Conservation (phyloP, 441 rosid species). For the Gossypium davidsonii region DNA sequence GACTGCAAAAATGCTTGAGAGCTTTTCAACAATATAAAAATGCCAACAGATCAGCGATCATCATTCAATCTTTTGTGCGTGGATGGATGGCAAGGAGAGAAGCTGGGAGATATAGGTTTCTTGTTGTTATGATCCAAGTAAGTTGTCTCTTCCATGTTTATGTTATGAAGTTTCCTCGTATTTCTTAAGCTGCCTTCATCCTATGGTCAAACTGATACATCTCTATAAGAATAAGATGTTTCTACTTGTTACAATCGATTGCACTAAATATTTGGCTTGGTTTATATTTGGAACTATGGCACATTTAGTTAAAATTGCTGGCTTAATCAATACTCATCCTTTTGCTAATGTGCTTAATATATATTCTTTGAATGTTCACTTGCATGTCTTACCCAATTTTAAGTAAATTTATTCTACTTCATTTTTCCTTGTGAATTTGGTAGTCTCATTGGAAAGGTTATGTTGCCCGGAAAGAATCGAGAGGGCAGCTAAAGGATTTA, state of each 20-base stretch:
- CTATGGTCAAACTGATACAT: not conserved
- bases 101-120: slow-evolving; percentile 23
- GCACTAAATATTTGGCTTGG: not conserved
- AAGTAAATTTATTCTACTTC: not conserved
- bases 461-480: slow-evolving; percentile 59
- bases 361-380: not conserved
- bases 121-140: slow-evolving; percentile 53
- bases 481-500: slow-evolving; percentile 49
- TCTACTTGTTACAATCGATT: not conserved
- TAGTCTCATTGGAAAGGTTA: slow-evolving; percentile 88
- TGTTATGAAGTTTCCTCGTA: not conserved
- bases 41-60: slow-evolving; percentile 40
- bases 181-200: not conserved
- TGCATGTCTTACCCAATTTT: slow-evolving; percentile 4
- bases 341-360: not conserved
- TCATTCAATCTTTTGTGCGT: slow-evolving; percentile 56
- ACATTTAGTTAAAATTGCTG: not conserved
- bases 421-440: slow-evolving; percentile 11
- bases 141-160: slow-evolving; percentile 11
- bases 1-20: slow-evolving; percentile 28
- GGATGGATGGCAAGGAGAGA: slow-evolving; percentile 45
- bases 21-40: slow-evolving; percentile 27
- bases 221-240: not conserved
- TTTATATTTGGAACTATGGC: not conserved
- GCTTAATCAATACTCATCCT: not conserved